A percentile compares a stretch with the other conserved stretches of the same genome.
Evolutionary conservation across 768 basidiomycete species (phyloP).

Genomic region (Lactarius sanguifluus): DNA sequence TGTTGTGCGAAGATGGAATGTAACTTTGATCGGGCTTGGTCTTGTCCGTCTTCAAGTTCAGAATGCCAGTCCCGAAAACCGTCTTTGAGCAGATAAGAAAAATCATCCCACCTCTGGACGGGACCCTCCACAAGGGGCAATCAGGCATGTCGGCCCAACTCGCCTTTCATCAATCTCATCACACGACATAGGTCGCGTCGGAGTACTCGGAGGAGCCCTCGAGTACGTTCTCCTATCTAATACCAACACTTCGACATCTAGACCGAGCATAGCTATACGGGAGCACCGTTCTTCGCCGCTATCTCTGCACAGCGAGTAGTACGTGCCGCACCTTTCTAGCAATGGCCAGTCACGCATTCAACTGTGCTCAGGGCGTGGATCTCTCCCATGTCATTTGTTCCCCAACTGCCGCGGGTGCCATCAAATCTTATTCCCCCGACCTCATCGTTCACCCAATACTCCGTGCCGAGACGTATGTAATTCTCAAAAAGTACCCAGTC

Average conservation of each 20-base stretch:
- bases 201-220: conserved; percentile 88
- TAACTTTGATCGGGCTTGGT: not conserved
- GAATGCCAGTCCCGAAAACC: conserved; percentile 61
- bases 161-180: conserved; percentile 7
- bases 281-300: conserved; percentile 94
- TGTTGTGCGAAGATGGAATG: conserved; percentile 9
- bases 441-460: conserved; percentile 96
- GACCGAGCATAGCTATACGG: conserved; percentile 70
- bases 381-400: conserved; percentile 97
- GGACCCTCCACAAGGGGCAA: conserved; percentile 91
- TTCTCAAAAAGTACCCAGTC: not conserved
- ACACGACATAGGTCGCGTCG: conserved; percentile 67
- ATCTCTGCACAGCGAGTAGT: conserved; percentile 89
- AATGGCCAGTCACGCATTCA: conserved; percentile 6
- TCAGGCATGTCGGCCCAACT: conserved; percentile 55
- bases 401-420: conserved; percentile 85
- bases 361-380: conserved; percentile 70
- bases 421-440: conserved; percentile 97
- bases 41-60: not conserved
- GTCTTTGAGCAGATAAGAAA: conserved; percentile 72
- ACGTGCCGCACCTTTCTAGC: conserved; percentile 30
- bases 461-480: conserved; percentile 58
- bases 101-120: conserved; percentile 88
- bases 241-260: not conserved
- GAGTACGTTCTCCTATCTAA: conserved; percentile 59